Conservation (phyloP, 1,284 basidiomycete species). For the Cronartium quercuum region DNA sequence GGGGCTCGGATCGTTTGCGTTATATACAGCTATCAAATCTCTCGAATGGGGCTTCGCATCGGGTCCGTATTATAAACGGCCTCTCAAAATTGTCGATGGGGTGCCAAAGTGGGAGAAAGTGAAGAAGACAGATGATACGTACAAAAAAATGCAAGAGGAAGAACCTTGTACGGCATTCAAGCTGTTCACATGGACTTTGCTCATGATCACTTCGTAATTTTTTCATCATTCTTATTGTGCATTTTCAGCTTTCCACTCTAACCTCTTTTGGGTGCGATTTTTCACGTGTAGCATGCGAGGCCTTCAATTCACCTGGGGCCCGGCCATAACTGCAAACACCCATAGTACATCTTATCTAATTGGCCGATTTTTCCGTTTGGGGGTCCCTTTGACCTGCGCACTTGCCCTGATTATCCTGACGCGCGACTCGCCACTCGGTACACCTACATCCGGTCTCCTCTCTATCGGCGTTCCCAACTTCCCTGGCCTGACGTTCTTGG, state of each 20-base stretch:
- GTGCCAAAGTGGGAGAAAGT: not conserved
- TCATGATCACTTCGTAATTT: not conserved
- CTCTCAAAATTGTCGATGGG: not conserved
- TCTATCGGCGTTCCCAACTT: not conserved
- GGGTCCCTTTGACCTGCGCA: not conserved
- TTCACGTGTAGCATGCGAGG: not conserved
- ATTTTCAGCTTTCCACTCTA: not conserved
- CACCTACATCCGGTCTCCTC: not conserved
- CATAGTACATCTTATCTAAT: not conserved
- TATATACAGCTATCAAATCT: not conserved
- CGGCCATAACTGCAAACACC: not conserved
- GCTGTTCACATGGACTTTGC: not conserved
- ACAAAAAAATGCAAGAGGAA: not conserved
- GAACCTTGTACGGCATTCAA: not conserved
- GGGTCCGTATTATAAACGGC: not conserved
- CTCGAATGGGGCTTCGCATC: not conserved
- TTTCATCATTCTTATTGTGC: not conserved
- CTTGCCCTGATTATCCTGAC: not conserved
- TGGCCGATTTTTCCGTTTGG: not conserved
- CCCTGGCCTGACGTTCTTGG: slow-evolving; percentile 4
- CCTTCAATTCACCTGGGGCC: not conserved
- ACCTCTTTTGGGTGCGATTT: not conserved
- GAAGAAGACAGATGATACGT: not conserved
- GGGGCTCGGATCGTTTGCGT: not conserved
- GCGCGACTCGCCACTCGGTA: not conserved